phyloP scores from a whole-genome alignment of 768 basidiomycete genomes.

The Leccinum imitatum region DNA sequence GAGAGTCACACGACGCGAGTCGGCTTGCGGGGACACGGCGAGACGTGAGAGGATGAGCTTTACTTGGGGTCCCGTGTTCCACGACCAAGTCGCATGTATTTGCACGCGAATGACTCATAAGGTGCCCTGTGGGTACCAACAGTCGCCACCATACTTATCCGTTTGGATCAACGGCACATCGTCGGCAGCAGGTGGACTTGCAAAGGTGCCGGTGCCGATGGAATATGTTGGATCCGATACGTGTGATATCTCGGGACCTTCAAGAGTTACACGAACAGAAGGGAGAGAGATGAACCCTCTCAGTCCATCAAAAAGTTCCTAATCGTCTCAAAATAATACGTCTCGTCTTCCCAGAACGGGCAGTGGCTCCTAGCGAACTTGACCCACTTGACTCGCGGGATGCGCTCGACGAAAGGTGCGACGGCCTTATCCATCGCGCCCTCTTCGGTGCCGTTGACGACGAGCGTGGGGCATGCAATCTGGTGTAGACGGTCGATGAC shows the following conservation, averaged over 20 bases:
- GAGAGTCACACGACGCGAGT: background rate
- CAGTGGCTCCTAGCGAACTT: slow-evolving; percentile 31
- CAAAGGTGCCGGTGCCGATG: background rate
- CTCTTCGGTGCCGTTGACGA: slow-evolving; percentile 38
- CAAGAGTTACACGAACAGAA: background rate
- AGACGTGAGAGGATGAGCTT: background rate
- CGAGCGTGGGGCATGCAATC: slow-evolving; percentile 39
- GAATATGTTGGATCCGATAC: background rate
- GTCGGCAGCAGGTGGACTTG: background rate
- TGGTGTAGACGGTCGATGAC: slow-evolving; percentile 42
- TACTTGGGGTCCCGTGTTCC: background rate
- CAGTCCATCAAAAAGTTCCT: slow-evolving; percentile 13
- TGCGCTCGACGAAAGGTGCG: slow-evolving; percentile 32
- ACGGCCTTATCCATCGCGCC: slow-evolving; percentile 34
- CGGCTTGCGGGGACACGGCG: background rate
- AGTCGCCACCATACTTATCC: background rate
- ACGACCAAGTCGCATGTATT: background rate
- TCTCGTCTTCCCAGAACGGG: slow-evolving; percentile 22
- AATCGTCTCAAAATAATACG: slow-evolving; percentile 21
- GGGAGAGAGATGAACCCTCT: background rate
- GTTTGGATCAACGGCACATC: background rate
- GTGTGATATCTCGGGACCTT: background rate
- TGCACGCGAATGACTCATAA: background rate
- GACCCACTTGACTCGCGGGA: slow-evolving; percentile 36
- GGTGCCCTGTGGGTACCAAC: background rate